Evolutionary conservation across 192 early-diverging fungal genomes (phyloP).

Genomic region (Mortierella alpina): DNA sequence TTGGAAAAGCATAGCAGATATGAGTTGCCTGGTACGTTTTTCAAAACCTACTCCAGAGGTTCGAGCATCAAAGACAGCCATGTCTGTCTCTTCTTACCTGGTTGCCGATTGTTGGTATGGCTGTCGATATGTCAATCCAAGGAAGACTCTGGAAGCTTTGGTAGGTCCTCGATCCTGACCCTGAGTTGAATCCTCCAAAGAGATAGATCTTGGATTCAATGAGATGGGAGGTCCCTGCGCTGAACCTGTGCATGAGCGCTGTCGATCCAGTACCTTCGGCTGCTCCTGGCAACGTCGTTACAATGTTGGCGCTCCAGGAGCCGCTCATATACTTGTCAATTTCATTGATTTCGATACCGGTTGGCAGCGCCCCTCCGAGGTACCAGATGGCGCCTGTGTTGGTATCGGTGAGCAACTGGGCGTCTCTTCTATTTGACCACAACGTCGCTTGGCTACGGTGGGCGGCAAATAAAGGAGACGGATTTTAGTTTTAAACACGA

Average conservation of each 20-base stretch:
- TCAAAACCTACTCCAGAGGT: neutral
- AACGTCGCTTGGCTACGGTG: constrained; percentile 11
- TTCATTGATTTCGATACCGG: constrained; percentile 13
- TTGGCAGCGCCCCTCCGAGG: constrained; percentile 10
- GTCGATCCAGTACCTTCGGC: neutral
- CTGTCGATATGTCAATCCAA: constrained; percentile 28
- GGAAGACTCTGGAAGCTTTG: constrained; percentile 29
- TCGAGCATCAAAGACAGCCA: neutral
- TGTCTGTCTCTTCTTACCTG: constrained; percentile 25
- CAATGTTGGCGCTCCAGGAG: constrained; percentile 37
- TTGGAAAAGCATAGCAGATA: neutral
- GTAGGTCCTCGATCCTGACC: constrained; percentile 11
- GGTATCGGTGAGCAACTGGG: constrained; percentile 32
- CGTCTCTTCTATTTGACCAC: constrained; percentile 30
- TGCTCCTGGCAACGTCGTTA: neutral
- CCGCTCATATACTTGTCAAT: constrained; percentile 26
- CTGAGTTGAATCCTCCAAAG: constrained; percentile 34
- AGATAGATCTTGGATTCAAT: constrained; percentile 20
- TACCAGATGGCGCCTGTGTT: constrained; percentile 41
- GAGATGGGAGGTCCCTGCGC: constrained; percentile 31
- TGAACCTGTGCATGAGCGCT: constrained; percentile 10
- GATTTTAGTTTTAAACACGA: neutral
- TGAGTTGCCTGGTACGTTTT: neutral
- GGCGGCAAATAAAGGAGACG: neutral
- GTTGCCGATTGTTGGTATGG: constrained; percentile 17